Conservation (phyloP, 2,329 filamentous ascomycete species). For the Ambrosiella beaveri region DNA sequence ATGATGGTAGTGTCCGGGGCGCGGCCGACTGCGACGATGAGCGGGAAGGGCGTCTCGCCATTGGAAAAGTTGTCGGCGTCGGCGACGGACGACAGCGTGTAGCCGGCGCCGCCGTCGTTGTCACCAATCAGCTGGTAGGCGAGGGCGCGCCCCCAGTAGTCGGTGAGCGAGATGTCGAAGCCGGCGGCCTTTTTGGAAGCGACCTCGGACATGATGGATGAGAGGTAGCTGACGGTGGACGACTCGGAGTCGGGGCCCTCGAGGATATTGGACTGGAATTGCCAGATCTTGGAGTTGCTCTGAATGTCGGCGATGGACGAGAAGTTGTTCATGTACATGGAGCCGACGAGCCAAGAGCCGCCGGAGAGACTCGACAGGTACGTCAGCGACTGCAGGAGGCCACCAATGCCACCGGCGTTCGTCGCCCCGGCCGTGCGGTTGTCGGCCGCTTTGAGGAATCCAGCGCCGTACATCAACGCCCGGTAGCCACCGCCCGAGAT, state of each 20-base stretch:
- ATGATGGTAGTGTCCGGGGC: conserved; percentile 27
- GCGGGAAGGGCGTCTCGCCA: conserved; percentile 29
- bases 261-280: conserved; percentile 26
- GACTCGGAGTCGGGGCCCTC: conserved; percentile 19
- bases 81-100: conserved; percentile 61
- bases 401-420: conserved; percentile 50
- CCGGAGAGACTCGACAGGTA: conserved; percentile 71
- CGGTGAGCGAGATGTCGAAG: conserved; percentile 52
- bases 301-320: conserved; percentile 39
- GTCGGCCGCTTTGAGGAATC: conserved; percentile 65
- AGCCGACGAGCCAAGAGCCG: conserved; percentile 72
- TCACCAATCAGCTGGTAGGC: conserved; percentile 72
- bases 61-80: conserved; percentile 26
- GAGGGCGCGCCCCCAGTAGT: conserved; percentile 80
- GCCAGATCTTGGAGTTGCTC: conserved; percentile 22
- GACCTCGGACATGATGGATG: conserved; percentile 21
- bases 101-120: conserved; percentile 52
- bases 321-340: conserved; percentile 71
- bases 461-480: conserved; percentile 70
- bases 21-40: conserved; percentile 32
- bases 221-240: conserved; percentile 20
- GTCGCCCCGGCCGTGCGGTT: conserved; percentile 39
- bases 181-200: conserved; percentile 24
- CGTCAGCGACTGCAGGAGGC: conserved; percentile 62
- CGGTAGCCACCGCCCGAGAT: conserved; percentile 74